Evolutionary conservation across 352 stramenopile genomes (phyloP).

Genomic region (Pythium plurisporium): DNA sequence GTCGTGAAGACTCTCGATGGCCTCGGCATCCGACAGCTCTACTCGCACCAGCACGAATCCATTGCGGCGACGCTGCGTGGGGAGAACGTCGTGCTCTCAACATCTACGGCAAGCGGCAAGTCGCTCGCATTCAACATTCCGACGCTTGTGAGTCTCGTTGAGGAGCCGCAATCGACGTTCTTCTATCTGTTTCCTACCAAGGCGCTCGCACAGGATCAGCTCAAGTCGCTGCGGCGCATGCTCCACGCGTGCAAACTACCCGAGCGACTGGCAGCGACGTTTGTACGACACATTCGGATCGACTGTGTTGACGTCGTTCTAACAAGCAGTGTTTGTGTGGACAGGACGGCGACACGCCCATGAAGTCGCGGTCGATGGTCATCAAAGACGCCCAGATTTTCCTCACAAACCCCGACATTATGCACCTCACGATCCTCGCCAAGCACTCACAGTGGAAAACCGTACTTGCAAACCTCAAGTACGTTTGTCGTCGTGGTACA

Average conservation of each 20-base stretch:
- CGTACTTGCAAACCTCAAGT: slow-evolving; percentile 90
- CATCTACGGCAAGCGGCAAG: slow-evolving; percentile 96
- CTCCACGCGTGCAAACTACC: slow-evolving; percentile 51
- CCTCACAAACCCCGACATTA: slow-evolving; percentile 98
- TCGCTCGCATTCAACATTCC: slow-evolving; percentile 96
- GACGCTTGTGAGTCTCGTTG: slow-evolving; percentile 76
- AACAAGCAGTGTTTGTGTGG: too few species aligned
- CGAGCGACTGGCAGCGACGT: slow-evolving; percentile 52
- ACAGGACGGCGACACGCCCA: slow-evolving; percentile 94
- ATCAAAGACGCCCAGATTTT: slow-evolving; percentile 90
- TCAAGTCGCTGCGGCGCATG: slow-evolving; percentile 83
- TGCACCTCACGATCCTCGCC: slow-evolving; percentile 95
- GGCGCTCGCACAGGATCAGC: slow-evolving; percentile 97
- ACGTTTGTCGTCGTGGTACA: slow-evolving; percentile 22
- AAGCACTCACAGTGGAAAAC: slow-evolving; percentile 88
- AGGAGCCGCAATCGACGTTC: slow-evolving; percentile 57
- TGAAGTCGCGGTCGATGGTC: slow-evolving; percentile 83
- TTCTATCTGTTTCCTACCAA: slow-evolving; percentile 98
- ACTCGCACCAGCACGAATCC: slow-evolving; percentile 86
- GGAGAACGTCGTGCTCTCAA: slow-evolving; percentile 94
- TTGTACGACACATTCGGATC: too few species aligned
- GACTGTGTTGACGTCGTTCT: too few species aligned
- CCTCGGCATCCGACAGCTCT: slow-evolving; percentile 74
- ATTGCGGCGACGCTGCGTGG: slow-evolving; percentile 87
- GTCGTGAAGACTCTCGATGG: slow-evolving; percentile 40